Percentiles rank a stretch among this genome's conserved stretches.
phyloP scores from a whole-genome alignment of 148 eudicot species.

The Rhododendron griersonianum region DNA sequence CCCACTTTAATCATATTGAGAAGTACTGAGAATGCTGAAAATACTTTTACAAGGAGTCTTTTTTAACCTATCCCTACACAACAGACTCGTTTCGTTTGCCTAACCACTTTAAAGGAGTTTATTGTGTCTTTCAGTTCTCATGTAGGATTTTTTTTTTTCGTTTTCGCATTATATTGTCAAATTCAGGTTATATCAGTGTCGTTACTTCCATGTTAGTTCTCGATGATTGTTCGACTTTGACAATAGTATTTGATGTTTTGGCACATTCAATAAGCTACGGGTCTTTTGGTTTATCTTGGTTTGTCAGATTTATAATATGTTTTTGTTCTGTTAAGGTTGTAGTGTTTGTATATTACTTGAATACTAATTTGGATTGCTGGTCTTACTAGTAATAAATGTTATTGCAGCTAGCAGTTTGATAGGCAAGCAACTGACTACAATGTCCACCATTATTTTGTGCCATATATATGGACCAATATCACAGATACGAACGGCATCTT shows the following conservation, averaged over 20 bases:
- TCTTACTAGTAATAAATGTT: background rate
- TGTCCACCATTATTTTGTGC: background rate
- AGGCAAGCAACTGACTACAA: background rate
- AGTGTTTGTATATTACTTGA: background rate
- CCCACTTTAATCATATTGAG: background rate
- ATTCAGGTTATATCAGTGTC: background rate
- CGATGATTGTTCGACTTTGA: background rate
- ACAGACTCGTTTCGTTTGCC: background rate
- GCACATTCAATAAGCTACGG: background rate
- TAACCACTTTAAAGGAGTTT: background rate
- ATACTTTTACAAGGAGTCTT: background rate
- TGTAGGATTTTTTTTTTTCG: background rate
- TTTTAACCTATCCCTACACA: background rate
- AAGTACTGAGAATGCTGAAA: background rate
- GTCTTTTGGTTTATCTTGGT: background rate
- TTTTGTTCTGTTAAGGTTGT: background rate
- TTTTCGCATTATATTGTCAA: background rate
- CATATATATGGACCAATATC: background rate
- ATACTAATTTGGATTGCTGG: background rate
- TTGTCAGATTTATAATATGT: background rate
- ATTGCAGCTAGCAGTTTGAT: slow-evolving; percentile 7
- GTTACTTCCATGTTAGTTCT: background rate
- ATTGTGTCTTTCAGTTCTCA: background rate
- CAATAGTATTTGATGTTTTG: background rate
- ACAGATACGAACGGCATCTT: background rate